phyloP scores from a whole-genome alignment of 2,329 filamentous ascomycete species.

The Ceratocystis cacaofunesta region DNA sequence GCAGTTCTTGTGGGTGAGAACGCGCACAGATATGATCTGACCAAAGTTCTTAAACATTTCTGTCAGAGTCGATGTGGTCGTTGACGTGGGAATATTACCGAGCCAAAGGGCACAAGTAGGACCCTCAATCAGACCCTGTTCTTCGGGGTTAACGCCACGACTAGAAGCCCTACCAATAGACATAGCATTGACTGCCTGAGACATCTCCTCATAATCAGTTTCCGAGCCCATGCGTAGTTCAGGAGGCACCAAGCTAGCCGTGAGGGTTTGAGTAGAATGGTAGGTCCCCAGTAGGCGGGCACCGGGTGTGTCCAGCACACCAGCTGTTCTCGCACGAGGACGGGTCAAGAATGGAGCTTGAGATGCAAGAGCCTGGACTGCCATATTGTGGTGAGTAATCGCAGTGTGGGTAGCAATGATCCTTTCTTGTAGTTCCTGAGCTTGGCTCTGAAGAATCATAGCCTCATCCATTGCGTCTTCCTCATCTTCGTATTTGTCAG shows the following conservation, averaged over 20 bases:
- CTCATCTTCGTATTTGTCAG: conserved; percentile 87
- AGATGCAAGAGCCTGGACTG: conserved; percentile 80
- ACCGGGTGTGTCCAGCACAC: conserved; percentile 69
- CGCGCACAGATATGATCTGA: conserved; percentile 75
- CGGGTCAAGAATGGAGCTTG: conserved; percentile 60
- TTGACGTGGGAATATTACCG: conserved; percentile 91
- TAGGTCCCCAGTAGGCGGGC: conserved; percentile 54
- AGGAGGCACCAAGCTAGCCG: conserved; percentile 59
- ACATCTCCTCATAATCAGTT: conserved; percentile 63
- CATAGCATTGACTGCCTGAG: conserved; percentile 70
- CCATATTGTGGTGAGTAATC: conserved; percentile 83
- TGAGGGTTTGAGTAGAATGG: conserved; percentile 49
- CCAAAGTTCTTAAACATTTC: conserved; percentile 95
- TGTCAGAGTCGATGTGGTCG: conserved; percentile 83
- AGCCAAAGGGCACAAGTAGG: conserved; percentile 93
- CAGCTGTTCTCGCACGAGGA: conserved; percentile 79
- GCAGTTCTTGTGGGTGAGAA: conserved; percentile 96
- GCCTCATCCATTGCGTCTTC: conserved; percentile 58
- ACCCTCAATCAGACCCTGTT: conserved; percentile 60
- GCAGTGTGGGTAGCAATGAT: conserved; percentile 49
- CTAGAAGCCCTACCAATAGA: conserved; percentile 53
- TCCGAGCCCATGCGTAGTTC: conserved; percentile 64
- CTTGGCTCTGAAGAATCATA: conserved; percentile 38
- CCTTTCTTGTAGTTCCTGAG: conserved; percentile 47
- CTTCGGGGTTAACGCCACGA: conserved; percentile 55